Percentiles rank a stretch among this genome's conserved stretches.
phyloP scores from a whole-genome alignment of 177 flowering plant genomes.

The Vitis hybrid region DNA sequence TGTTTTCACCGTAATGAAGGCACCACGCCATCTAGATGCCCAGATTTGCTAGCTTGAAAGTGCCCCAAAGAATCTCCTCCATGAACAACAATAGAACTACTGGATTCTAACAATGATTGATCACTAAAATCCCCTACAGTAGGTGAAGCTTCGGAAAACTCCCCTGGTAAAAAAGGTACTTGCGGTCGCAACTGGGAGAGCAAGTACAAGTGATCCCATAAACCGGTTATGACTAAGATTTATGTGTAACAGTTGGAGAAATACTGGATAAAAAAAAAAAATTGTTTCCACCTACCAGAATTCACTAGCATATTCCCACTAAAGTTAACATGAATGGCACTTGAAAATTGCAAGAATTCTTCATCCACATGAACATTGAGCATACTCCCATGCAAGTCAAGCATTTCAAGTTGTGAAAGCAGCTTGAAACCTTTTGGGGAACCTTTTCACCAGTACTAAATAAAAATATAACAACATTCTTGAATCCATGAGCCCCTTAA shows the following conservation, averaged over 20 bases:
- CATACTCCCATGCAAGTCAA: constrained; percentile 83
- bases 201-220: constrained; percentile 58
- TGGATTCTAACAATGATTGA: too few species aligned
- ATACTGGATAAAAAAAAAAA: constrained; percentile 48
- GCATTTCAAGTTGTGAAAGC: constrained; percentile 50
- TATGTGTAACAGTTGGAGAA: constrained; percentile 62
- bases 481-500: too few species aligned
- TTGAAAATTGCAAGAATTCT: constrained; percentile 54
- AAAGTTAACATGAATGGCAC: constrained; percentile 72
- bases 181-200: too few species aligned
- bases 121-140: too few species aligned
- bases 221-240: constrained; percentile 80
- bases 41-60: too few species aligned
- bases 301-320: constrained; percentile 69
- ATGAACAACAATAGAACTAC: too few species aligned
- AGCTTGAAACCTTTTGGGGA: constrained; percentile 79
- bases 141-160: too few species aligned
- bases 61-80: too few species aligned
- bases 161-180: too few species aligned
- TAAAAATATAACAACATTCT: too few species aligned
- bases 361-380: constrained; percentile 62
- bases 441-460: background rate
- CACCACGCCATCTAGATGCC: too few species aligned
- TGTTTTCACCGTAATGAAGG: too few species aligned
- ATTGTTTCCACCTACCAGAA: constrained; percentile 41